A percentile compares a stretch with the other conserved stretches of the same genome.
These are phyloP conservation scores for Coniella lustricola DNA, from an alignment of 2,329 filamentous ascomycete species.

Conservation along the genomic window DNA sequence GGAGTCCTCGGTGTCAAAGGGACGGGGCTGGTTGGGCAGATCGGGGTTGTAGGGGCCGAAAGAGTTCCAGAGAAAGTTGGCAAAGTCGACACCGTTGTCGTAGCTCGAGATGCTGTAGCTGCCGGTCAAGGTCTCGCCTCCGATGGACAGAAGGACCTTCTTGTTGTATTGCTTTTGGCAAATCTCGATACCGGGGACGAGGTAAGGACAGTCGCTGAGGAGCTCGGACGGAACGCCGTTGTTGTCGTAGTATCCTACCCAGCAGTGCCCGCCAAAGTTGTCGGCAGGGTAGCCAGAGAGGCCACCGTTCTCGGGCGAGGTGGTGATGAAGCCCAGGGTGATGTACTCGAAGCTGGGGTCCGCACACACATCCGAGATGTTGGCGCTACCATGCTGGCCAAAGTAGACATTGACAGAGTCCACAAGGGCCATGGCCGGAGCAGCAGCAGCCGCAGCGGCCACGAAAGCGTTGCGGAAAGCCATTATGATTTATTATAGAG, in stretches of 20 bases:
- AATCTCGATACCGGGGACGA: conserved; percentile 29
- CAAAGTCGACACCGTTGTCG: conserved; percentile 27
- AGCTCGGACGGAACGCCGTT: conserved; percentile 24
- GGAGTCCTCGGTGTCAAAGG: conserved; percentile 30
- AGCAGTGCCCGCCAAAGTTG: conserved; percentile 34
- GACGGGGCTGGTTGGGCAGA: conserved; percentile 27
- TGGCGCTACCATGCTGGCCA: conserved; percentile 24
- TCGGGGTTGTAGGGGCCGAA: conserved; percentile 29
- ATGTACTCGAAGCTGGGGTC: conserved; percentile 31
- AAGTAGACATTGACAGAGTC: conserved; percentile 16
- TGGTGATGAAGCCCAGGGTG: conserved; percentile 33
- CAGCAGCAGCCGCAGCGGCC: conserved; percentile 16
- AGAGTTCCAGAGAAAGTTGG: conserved; percentile 30
- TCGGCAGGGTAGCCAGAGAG: conserved; percentile 28
- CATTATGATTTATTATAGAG: conserved; percentile 14
- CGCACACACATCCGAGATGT: conserved; percentile 26
- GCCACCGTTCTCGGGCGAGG: conserved; percentile 30
- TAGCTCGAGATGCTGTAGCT: conserved; percentile 29
- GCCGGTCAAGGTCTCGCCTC: conserved; percentile 34
- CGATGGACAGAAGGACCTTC: conserved; percentile 58
- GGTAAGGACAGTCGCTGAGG: conserved; percentile 26
- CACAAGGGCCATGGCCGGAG: conserved; percentile 16
- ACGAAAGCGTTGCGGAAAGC: conserved; percentile 4
- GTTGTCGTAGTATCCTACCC: conserved; percentile 24
- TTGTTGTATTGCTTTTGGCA: conserved; percentile 51